A percentile compares a stretch with the other conserved stretches of the same genome.
phyloP scores from a whole-genome alignment of 192 early-diverging fungal species.

The Coemansia sp. region DNA sequence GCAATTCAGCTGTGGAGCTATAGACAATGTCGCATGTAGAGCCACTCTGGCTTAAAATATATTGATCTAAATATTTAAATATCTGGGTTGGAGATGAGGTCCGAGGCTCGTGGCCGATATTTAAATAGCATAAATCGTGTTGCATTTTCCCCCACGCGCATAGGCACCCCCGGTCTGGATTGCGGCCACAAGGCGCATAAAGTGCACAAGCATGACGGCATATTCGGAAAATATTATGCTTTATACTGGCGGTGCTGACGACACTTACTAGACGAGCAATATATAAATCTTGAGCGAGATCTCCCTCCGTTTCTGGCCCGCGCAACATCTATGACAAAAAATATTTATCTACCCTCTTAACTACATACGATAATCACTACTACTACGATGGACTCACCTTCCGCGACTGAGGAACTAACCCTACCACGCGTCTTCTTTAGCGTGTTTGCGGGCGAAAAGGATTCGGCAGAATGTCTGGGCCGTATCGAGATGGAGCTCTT shows the following conservation, averaged over 20 bases:
- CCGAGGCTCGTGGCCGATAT: too few relatives aligned
- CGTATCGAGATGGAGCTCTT: slow-evolving; percentile 55
- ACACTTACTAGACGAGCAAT: background rate
- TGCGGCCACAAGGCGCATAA: slow-evolving; percentile 3
- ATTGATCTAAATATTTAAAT: background rate
- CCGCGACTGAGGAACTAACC: slow-evolving; percentile 14
- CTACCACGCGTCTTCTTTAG: slow-evolving; percentile 58
- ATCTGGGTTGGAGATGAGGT: background rate
- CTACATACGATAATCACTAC: background rate
- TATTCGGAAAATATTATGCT: background rate
- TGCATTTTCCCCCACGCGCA: background rate
- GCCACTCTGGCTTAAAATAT: too few relatives aligned
- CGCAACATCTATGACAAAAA: background rate
- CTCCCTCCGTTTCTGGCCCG: background rate
- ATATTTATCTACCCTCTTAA: background rate
- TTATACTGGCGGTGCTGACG: background rate
- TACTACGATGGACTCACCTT: slow-evolving; percentile 16
- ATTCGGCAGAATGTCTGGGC: slow-evolving; percentile 13
- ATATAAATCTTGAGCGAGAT: background rate
- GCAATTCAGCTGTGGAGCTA: too few relatives aligned
- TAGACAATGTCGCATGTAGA: too few relatives aligned
- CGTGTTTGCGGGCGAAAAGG: slow-evolving; percentile 29
- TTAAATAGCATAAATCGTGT: background rate
- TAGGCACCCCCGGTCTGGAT: background rate
- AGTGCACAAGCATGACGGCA: slow-evolving; percentile 3